Evolutionary conservation across 352 stramenopile genomes (phyloP).

Genomic region (Pythium pyrilobum): DNA sequence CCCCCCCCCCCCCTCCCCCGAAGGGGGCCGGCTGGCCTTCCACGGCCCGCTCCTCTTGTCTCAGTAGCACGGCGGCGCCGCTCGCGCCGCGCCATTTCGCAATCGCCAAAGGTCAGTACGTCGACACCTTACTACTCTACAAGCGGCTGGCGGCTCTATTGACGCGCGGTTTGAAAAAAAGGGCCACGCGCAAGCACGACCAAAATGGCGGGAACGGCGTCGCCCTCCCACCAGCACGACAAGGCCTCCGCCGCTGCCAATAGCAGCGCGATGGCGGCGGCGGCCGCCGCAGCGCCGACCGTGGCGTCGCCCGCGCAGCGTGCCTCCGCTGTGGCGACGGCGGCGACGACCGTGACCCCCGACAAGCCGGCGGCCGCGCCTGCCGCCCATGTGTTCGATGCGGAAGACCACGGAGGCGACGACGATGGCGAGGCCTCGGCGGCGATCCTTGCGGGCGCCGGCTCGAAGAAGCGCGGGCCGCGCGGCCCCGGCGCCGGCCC

Average conservation of each 20-base stretch:
- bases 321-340: no score
- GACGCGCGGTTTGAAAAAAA: neutral
- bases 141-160: neutral
- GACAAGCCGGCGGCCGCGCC: neutral
- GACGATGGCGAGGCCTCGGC: neutral
- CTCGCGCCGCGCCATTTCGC: conserved; percentile 1
- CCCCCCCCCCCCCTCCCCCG: neutral
- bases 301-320: no score
- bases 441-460: conserved; percentile 2
- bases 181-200: no score
- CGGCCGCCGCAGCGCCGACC: neutral
- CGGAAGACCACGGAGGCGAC: no score
- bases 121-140: conserved; percentile 6
- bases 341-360: no score
- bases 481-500: conserved; percentile 9
- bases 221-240: neutral
- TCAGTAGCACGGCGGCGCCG: conserved; percentile 13
- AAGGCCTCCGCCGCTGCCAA: neutral
- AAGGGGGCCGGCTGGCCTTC: no score
- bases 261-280: neutral
- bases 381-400: no score
- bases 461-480: conserved; percentile 11
- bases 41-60: conserved; percentile 14
- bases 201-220: conserved; percentile 24
- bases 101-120: conserved; percentile 22